Conservation (phyloP, 345 rosid species). For the Citrus glauca region DNA sequence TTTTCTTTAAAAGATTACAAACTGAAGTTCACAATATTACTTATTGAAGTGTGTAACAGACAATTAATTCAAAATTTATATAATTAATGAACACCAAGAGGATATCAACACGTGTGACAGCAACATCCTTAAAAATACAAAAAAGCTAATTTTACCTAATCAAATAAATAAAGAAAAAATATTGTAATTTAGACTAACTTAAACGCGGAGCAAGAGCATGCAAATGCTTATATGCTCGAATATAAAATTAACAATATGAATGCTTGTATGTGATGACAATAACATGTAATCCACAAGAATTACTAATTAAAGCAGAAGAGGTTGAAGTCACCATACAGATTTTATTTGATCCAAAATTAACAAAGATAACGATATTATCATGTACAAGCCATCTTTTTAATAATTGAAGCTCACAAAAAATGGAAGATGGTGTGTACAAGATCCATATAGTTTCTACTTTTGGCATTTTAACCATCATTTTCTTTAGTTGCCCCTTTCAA, state of each 20-base stretch:
- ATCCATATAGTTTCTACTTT: background rate
- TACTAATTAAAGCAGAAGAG: background rate
- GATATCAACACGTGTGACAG: background rate
- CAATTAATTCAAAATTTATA: background rate
- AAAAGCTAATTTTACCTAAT: background rate
- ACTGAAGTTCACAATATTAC: background rate
- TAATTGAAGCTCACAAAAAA: background rate
- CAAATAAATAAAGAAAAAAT: background rate
- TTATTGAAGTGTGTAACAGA: background rate
- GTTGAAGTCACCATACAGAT: background rate
- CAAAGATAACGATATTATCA: background rate
- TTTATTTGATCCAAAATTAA: background rate
- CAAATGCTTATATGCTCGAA: background rate
- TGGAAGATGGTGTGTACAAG: conserved; percentile 2
- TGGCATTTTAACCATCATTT: background rate
- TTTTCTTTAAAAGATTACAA: background rate
- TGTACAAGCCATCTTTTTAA: conserved; percentile 8
- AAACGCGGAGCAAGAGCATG: background rate
- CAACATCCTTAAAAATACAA: background rate
- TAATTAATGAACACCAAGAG: background rate
- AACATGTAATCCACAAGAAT: background rate
- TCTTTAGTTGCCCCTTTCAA: conserved; percentile 1
- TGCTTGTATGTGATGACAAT: background rate
- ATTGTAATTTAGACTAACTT: too few relatives aligned
- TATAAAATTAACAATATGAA: background rate